Evolutionary conservation across 306 rosid genomes (phyloP).

Genomic region (Alnus rubra): DNA sequence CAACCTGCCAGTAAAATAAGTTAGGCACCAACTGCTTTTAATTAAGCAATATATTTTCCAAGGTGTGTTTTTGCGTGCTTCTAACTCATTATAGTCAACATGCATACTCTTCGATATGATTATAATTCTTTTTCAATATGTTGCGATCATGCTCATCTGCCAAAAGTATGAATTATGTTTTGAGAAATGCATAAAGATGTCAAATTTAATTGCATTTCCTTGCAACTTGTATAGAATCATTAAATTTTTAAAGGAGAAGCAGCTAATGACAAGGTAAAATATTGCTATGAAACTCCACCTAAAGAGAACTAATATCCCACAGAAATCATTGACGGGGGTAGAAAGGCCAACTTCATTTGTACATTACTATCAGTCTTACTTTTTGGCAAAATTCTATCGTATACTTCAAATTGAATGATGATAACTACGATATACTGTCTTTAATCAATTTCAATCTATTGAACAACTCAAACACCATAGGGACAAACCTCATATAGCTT

Average conservation of each 20-base stretch:
- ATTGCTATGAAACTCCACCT: not conserved
- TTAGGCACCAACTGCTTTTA: constrained; percentile 20
- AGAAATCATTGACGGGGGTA: not conserved
- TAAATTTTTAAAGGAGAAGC: not conserved
- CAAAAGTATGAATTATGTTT: not conserved
- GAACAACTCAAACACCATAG: constrained; percentile 5
- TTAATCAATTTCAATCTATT: constrained; percentile 12
- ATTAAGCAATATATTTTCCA: not conserved
- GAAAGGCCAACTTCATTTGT: not conserved
- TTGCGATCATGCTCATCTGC: not conserved
- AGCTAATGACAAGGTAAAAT: not conserved
- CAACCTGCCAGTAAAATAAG: constrained; percentile 55
- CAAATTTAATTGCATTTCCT: not conserved
- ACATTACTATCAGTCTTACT: not conserved
- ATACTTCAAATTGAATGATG: not conserved
- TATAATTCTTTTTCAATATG: not conserved
- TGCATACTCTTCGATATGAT: not conserved
- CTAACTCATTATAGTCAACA: not conserved
- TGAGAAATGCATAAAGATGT: not conserved
- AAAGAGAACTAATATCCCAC: not conserved
- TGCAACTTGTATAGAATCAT: not conserved
- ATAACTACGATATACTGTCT: constrained; percentile 5
- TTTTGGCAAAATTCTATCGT: not conserved
- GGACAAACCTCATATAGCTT: constrained; percentile 72
- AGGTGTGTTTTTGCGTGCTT: not conserved